Base-by-base conservation (phyloP, 2,329 filamentous ascomycete genomes). In the Blastomyces silverae region DNA sequence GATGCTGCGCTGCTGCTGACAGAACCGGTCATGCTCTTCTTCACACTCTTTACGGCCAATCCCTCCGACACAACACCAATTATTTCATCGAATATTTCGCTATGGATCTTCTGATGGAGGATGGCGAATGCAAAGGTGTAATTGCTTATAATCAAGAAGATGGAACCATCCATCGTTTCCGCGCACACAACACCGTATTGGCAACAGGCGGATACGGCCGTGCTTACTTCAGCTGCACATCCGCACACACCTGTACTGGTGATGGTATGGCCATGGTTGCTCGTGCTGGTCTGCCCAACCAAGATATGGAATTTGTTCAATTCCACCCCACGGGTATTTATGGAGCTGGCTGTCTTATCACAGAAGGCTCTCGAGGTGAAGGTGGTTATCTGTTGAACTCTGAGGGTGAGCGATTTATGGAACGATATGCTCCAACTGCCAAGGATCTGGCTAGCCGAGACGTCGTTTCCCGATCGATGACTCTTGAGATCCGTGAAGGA, bases 11-110 rank as follows among this genome's bases (percentile, higher is more conserved):
- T 78, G 94, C 92, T 67, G 94, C 93, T 71, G 94, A 99, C 79
- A 86, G 93, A 84, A 97, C 94, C 68, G 94, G 94, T 69, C 94
- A 99, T 81, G 94, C 94, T 74, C 89, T 99, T 71, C 87, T 99
- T 62, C 94, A 99, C 85, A 99, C 94, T 34, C 90, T 99, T 70
- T 99, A 97, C 81, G 94, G 94, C 73, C 93, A 97, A 83, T 97
- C 92, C 63, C 86, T 97, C 67, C 85, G 91, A 76, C 92, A 97
- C 85, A 96, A 97, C 85, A 97, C 93, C 76, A 97, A 97, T 84
- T 99, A 97, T 85, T 97, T 99, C 82, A 97, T 99, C 79, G 94
- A 97, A 81, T 97, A 92, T 85, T 99, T 97, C 78, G 94, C 92
- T 73, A 85, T 96, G 71, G 94, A 97, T 77, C 82, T 97, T 79